These are phyloP conservation scores for Claviceps purpurea DNA, from an alignment of 2,329 filamentous ascomycete genomes.

Conservation along the genomic window DNA sequence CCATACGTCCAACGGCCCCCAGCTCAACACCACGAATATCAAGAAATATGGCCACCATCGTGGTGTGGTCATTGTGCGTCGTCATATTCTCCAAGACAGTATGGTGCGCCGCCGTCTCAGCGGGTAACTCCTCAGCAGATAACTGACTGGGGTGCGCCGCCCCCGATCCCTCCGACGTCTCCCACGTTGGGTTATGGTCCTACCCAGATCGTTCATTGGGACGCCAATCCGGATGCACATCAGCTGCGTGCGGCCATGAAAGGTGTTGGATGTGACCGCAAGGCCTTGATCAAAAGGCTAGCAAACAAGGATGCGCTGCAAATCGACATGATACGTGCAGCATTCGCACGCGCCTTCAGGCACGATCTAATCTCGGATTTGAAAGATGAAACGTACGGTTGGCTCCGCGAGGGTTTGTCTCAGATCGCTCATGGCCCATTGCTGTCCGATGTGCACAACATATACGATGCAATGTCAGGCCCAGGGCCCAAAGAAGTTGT, in stretches of 20 bases:
- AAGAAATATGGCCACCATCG: slow-evolving; percentile 13
- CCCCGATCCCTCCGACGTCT: slow-evolving; percentile 39
- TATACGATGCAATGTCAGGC: slow-evolving; percentile 62
- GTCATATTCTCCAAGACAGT: slow-evolving; percentile 16
- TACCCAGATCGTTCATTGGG: slow-evolving; percentile 54
- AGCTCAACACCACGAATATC: slow-evolving; percentile 17
- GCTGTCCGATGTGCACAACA: slow-evolving; percentile 56
- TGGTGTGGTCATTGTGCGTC: slow-evolving; percentile 10
- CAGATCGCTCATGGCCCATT: slow-evolving; percentile 69
- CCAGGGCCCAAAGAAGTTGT: slow-evolving; percentile 75
- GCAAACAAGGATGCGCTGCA: slow-evolving; percentile 66
- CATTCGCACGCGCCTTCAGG: slow-evolving; percentile 51
- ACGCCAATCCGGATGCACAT: slow-evolving; percentile 56
- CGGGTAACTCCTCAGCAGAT: slow-evolving; percentile 1
- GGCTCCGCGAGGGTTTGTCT: slow-evolving; percentile 62
- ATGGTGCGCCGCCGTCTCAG: slow-evolving; percentile 26
- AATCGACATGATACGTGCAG: slow-evolving; percentile 51
- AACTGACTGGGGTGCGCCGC: slow-evolving; percentile 26
- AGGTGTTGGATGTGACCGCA: slow-evolving; percentile 83
- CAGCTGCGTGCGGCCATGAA: slow-evolving; percentile 76
- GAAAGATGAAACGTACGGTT: slow-evolving; percentile 60
- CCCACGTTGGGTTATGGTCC: slow-evolving; percentile 65
- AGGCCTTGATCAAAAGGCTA: slow-evolving; percentile 55
- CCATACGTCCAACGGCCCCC: slow-evolving; percentile 11
- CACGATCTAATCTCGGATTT: slow-evolving; percentile 65